These are phyloP conservation scores for Chimonanthus salicifolius DNA, from an alignment of 164 flowering plant genomes.

Conservation along the genomic window DNA sequence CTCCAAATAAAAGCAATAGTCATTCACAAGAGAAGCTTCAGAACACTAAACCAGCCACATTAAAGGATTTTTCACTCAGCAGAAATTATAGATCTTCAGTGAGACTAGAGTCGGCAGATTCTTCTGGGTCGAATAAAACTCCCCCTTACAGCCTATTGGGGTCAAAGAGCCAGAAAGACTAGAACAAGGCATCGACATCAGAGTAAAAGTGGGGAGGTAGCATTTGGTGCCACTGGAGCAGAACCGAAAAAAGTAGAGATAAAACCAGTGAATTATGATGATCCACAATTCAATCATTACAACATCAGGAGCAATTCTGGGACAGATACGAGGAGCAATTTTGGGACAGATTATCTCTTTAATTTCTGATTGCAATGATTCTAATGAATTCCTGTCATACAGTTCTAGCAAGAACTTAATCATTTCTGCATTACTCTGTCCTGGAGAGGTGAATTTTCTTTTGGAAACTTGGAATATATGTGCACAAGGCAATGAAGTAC, in stretches of 20 bases:
- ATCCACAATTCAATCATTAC: slow-evolving; percentile 59
- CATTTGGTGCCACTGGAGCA: slow-evolving; percentile 28
- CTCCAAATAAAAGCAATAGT: slow-evolving; percentile 30
- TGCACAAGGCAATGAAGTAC: not conserved
- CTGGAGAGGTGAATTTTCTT: not conserved
- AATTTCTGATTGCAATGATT: slow-evolving; percentile 27
- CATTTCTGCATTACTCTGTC: not conserved
- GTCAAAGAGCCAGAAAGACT: slow-evolving; percentile 73
- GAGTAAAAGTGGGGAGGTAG: slow-evolving; percentile 54
- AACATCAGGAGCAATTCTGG: slow-evolving; percentile 59
- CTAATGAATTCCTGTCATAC: not conserved
- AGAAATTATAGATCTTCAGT: slow-evolving; percentile 73
- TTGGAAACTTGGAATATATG: not conserved
- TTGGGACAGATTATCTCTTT: slow-evolving; percentile 33
- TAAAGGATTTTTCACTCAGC: slow-evolving; percentile 58
- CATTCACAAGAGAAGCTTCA: slow-evolving; percentile 52
- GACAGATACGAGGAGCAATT: slow-evolving; percentile 47
- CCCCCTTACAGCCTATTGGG: slow-evolving; percentile 26
- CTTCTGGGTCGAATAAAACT: slow-evolving; percentile 60
- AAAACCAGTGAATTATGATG: slow-evolving; percentile 50
- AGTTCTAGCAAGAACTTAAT: not conserved
- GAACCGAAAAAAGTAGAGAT: slow-evolving; percentile 58
- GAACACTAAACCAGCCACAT: slow-evolving; percentile 49
- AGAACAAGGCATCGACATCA: slow-evolving; percentile 67
- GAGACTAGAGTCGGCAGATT: slow-evolving; percentile 65